phyloP scores from a whole-genome alignment of 495 filamentous ascomycete genomes.

The Darksidea phi region DNA sequence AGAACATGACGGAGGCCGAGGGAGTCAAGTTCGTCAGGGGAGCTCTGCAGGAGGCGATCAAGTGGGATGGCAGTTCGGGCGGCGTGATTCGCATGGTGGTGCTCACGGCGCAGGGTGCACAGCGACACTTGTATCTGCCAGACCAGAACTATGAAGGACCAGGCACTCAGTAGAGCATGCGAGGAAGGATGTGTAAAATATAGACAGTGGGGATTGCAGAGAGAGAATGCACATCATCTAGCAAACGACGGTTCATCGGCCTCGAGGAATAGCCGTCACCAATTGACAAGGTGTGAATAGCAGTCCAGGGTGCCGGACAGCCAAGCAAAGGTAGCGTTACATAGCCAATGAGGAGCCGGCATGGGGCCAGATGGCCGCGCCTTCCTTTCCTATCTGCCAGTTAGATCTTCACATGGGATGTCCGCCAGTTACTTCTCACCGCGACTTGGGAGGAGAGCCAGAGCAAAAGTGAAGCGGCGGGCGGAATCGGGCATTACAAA shows the following conservation, averaged over 20 bases:
- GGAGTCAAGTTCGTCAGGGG: constrained; percentile 92
- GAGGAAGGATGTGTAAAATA: no score
- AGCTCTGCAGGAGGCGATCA: constrained; percentile 88
- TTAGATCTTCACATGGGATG: background rate
- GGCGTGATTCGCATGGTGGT: constrained; percentile 98
- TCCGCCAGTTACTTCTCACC: background rate
- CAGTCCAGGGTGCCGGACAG: no score
- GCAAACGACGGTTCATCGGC: no score
- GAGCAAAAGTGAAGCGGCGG: background rate
- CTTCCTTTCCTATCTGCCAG: background rate
- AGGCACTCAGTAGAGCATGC: constrained; percentile 45
- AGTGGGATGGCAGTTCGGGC: constrained; percentile 98
- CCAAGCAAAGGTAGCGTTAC: background rate
- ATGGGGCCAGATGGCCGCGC: background rate
- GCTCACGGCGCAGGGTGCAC: constrained; percentile 80
- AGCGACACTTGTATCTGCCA: constrained; percentile 85
- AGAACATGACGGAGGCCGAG: constrained; percentile 89
- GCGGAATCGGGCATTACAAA: no score
- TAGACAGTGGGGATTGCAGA: background rate
- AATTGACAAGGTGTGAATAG: no score
- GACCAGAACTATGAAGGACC: constrained; percentile 76
- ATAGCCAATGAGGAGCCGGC: background rate
- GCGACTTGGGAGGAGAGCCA: background rate
- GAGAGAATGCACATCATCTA: no score
- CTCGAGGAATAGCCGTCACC: no score